A percentile compares a stretch with the other conserved stretches of the same genome.
Evolutionary conservation across 2,329 filamentous ascomycete species (phyloP).

Genomic region (Dactylellina cionopaga): DNA sequence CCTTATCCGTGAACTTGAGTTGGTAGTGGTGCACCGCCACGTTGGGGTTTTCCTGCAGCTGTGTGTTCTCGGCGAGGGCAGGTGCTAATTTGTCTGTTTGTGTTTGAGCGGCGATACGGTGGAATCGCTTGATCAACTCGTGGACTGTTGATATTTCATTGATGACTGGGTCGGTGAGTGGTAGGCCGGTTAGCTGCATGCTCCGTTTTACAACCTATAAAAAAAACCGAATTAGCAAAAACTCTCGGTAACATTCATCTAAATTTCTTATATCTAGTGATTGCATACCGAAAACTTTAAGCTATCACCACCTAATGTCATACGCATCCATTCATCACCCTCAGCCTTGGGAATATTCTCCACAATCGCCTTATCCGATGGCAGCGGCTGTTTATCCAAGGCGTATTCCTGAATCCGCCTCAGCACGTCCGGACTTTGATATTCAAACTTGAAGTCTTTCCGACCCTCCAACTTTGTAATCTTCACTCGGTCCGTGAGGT

Average conservation of each 20-base stretch:
- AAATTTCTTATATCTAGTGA: too few species aligned
- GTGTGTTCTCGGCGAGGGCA: constrained; percentile 13
- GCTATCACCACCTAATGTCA: constrained; percentile 18
- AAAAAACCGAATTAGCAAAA: neutral
- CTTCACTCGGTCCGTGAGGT: constrained; percentile 33
- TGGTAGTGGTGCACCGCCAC: constrained; percentile 38
- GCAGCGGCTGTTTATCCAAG: constrained; percentile 25
- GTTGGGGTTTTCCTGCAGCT: constrained; percentile 20
- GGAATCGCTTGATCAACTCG: constrained; percentile 31
- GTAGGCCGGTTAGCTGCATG: constrained; percentile 42
- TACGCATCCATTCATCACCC: constrained; percentile 32
- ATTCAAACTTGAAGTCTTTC: constrained; percentile 35
- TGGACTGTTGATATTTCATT: constrained; percentile 22
- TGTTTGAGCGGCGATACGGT: constrained; percentile 33
- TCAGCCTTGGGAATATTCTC: constrained; percentile 6
- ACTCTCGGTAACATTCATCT: too few species aligned
- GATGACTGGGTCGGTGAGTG: constrained; percentile 37
- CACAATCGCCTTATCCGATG: constrained; percentile 17
- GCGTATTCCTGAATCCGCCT: constrained; percentile 34
- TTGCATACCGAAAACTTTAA: constrained; percentile 46
- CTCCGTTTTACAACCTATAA: constrained; percentile 37
- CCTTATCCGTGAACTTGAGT: constrained; percentile 44
- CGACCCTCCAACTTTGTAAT: constrained; percentile 22
- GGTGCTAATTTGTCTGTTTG: constrained; percentile 19
- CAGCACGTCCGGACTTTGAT: constrained; percentile 12